Conservation (phyloP, 2,329 filamentous ascomycete genomes). For the Aspergillus sp. region DNA sequence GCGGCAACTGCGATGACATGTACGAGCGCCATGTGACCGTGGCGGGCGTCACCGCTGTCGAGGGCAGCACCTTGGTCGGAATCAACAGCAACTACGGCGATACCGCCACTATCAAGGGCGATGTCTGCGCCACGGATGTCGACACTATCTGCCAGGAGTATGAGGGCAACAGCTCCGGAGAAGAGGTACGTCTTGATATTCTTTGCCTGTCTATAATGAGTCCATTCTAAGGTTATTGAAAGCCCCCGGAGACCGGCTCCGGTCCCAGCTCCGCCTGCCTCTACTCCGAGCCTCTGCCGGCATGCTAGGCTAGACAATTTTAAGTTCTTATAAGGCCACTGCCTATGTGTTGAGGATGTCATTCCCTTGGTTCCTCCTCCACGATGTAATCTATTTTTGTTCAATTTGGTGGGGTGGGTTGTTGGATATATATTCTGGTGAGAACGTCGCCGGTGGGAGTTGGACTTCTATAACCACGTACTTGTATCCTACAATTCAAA, state of each 20-base stretch:
- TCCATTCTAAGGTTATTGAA: not conserved
- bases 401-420: no score
- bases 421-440: no score
- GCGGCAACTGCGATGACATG: constrained; percentile 42
- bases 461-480: no score
- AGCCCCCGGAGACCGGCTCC: not conserved
- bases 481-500: no score
- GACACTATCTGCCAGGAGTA: constrained; percentile 4
- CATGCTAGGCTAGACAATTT: not conserved
- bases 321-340: no score
- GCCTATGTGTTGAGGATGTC: no score
- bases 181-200: not conserved
- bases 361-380: no score
- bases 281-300: not conserved
- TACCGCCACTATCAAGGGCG: not conserved
- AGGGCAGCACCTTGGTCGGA: constrained; percentile 1
- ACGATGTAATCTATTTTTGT: no score
- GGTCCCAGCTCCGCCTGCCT: not conserved
- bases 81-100: constrained; percentile 7
- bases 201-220: not conserved
- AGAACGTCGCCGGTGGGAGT: no score
- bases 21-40: constrained; percentile 3
- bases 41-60: constrained; percentile 2
- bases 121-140: constrained; percentile 1
- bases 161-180: not conserved